Evolutionary conservation across 2,329 filamentous ascomycete species (phyloP).

Genomic region (Fusarium piperis): DNA sequence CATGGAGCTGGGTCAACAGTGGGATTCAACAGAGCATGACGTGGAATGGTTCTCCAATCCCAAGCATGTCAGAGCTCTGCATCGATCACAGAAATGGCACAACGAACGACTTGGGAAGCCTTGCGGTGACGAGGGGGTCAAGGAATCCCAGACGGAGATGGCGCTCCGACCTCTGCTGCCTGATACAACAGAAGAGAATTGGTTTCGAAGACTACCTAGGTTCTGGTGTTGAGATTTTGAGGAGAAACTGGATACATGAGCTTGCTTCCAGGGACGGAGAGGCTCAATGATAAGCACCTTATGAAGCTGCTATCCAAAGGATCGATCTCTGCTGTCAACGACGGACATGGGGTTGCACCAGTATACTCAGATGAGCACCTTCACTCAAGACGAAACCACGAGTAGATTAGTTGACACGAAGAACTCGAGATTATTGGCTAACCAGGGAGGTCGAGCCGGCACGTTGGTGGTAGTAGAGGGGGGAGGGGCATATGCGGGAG

Average conservation of each 20-base stretch:
- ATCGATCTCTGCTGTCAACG: background rate
- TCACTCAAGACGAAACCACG: background rate
- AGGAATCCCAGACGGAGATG: background rate
- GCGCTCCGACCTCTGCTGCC: background rate
- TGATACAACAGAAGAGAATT: background rate
- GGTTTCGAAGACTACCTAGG: background rate
- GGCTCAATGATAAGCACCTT: background rate
- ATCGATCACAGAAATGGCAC: constrained; percentile 15
- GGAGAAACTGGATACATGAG: background rate
- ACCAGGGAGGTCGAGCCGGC: background rate
- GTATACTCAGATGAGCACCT: background rate
- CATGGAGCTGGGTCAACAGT: background rate
- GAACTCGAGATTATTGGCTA: background rate
- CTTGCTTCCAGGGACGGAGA: background rate
- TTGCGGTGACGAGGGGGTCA: background rate
- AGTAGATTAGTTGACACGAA: background rate
- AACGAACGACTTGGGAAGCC: background rate
- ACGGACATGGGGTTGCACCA: too few species aligned
- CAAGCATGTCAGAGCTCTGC: background rate
- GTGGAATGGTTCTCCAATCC: background rate
- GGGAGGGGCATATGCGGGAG: background rate
- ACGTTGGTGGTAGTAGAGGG: background rate
- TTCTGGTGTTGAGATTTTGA: background rate
- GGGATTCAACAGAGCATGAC: background rate
- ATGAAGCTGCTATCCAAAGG: background rate